Percentiles rank a stretch among this genome's conserved stretches.
These are phyloP conservation scores for Coprinellus micaceus DNA, from an alignment of 768 basidiomycete species.

Conservation along the genomic window DNA sequence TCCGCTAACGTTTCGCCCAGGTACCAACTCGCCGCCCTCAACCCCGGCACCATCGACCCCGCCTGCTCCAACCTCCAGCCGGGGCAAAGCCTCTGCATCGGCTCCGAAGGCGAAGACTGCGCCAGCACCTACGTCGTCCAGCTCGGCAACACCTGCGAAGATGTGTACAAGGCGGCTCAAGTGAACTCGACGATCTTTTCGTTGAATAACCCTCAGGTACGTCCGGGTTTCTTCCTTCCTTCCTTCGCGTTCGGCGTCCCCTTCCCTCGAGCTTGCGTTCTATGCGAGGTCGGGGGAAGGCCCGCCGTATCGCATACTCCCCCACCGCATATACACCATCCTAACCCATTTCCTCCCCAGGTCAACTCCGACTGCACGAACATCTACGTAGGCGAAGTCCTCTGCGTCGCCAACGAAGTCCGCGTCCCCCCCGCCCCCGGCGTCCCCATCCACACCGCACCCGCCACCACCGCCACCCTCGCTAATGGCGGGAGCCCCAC, in stretches of 20 bases:
- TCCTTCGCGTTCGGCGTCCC: no score
- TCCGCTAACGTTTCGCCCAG: conserved; percentile 28
- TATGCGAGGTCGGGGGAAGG: no score
- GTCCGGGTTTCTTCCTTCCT: background rate
- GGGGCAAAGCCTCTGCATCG: conserved; percentile 58
- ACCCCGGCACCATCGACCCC: conserved; percentile 57
- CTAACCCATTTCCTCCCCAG: conserved; percentile 33
- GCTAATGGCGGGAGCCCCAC: background rate
- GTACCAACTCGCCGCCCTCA: conserved; percentile 71
- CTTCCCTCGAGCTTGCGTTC: no score
- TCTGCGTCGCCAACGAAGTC: conserved; percentile 46
- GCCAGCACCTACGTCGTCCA: no score
- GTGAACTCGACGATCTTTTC: conserved; percentile 54
- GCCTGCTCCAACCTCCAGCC: conserved; percentile 58
- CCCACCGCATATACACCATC: background rate
- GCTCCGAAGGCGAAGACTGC: conserved; percentile 58
- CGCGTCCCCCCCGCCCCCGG: conserved; percentile 41
- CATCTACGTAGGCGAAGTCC: conserved; percentile 74
- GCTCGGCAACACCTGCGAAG: no score
- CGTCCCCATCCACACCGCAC: conserved; percentile 19
- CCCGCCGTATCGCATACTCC: no score
- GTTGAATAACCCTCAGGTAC: conserved; percentile 80
- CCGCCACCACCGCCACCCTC: conserved; percentile 12
- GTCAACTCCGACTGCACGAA: conserved; percentile 54
- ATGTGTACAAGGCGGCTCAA: no score